Percentiles rank a stretch among this genome's conserved stretches.
Evolutionary conservation across 2,329 filamentous ascomycete species (phyloP).

Genomic region (Aspergillus hiratsukae): DNA sequence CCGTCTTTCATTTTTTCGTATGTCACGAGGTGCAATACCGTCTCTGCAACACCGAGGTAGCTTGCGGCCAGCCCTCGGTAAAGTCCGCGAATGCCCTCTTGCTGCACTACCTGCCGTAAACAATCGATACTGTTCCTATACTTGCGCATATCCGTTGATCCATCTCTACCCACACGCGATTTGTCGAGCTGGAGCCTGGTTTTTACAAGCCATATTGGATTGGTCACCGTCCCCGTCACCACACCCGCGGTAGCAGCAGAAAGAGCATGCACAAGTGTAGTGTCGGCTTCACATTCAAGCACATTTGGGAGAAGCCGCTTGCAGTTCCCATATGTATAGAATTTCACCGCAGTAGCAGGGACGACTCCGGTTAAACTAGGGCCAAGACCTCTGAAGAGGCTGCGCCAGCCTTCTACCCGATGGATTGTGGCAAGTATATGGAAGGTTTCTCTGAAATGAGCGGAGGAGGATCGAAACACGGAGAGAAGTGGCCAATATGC

Average conservation of each 20-base stretch:
- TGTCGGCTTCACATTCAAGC: slow-evolving; percentile 25
- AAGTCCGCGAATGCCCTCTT: slow-evolving; percentile 81
- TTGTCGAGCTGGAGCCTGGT: slow-evolving; percentile 58
- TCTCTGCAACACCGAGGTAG: slow-evolving; percentile 34
- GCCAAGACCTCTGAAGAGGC: slow-evolving; percentile 34
- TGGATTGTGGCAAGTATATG: slow-evolving; percentile 35
- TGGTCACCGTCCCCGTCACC: slow-evolving; percentile 33
- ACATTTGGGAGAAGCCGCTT: slow-evolving; percentile 30
- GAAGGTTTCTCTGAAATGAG: slow-evolving; percentile 38
- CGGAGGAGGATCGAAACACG: slow-evolving; percentile 54
- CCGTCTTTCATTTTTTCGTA: slow-evolving; percentile 33
- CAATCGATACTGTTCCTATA: slow-evolving; percentile 63
- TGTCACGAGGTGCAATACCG: slow-evolving; percentile 31
- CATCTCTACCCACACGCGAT: slow-evolving; percentile 23
- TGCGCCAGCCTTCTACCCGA: slow-evolving; percentile 35
- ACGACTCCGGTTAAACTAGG: slow-evolving; percentile 38
- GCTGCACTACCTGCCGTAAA: slow-evolving; percentile 66
- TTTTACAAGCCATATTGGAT: slow-evolving; percentile 54
- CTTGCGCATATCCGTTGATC: slow-evolving; percentile 24
- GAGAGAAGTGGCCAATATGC: slow-evolving; percentile 43
- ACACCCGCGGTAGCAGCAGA: slow-evolving; percentile 34
- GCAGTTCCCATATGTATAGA: slow-evolving; percentile 38
- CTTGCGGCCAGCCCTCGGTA: slow-evolving; percentile 84
- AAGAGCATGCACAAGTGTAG: slow-evolving; percentile 29
- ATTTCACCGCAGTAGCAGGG: slow-evolving; percentile 37